phyloP scores from a whole-genome alignment of 176 grass and related monocot species.

The Eleusine coracana region DNA sequence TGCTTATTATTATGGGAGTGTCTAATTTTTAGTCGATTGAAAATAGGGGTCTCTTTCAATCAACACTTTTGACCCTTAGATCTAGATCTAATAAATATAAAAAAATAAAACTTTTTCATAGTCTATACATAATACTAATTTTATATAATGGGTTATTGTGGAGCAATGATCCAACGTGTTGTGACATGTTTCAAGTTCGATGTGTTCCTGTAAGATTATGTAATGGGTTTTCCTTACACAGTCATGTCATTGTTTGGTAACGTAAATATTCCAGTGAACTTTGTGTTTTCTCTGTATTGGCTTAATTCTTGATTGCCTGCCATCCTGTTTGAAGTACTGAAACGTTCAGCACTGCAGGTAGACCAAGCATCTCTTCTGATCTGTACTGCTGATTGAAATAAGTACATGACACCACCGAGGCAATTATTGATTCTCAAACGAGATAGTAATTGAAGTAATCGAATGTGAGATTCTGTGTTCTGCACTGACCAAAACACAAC shows the following conservation, averaged over 20 bases:
- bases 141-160: too few species aligned
- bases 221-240: neutral
- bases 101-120: too few species aligned
- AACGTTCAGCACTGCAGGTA: neutral
- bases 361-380: neutral
- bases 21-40: too few species aligned
- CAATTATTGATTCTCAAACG: neutral
- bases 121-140: too few species aligned
- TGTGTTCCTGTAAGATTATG: neutral
- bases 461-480: constrained; percentile 35
- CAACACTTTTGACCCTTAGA: too few species aligned
- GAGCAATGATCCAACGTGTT: too few species aligned
- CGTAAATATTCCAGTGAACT: neutral
- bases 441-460: constrained; percentile 49
- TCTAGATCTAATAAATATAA: too few species aligned
- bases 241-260: neutral
- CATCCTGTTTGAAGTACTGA: neutral
- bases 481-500: constrained; percentile 33
- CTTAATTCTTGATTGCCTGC: neutral
- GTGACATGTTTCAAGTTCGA: neutral
- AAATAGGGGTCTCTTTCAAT: too few species aligned
- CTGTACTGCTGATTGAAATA: neutral
- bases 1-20: too few species aligned
- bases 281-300: neutral
- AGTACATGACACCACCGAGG: neutral